Conservation (phyloP, 78 protist species). For the Capsaspora owczarzaki region DNA sequence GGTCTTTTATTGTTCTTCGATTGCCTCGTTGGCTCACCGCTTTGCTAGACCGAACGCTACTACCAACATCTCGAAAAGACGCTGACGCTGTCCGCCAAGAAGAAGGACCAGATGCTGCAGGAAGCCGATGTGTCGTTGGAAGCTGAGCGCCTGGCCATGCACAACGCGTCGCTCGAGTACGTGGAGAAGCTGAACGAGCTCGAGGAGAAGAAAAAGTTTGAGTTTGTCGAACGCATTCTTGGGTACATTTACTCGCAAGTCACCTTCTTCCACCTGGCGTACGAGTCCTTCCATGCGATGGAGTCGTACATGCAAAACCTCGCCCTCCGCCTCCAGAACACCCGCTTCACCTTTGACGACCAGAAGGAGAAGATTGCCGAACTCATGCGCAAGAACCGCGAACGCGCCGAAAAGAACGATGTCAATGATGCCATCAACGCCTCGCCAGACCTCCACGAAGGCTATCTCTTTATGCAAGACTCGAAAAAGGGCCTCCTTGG, state of each 20-base stretch:
- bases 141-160: not conserved
- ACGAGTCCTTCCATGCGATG: not conserved
- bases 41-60: too few species aligned
- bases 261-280: not conserved
- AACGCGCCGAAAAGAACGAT: too few species aligned
- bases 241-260: not conserved
- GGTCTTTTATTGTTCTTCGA: too few species aligned
- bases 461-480: not conserved
- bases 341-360: not conserved
- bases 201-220: not conserved
- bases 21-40: too few species aligned
- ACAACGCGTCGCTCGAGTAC: not conserved
- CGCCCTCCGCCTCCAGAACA: not conserved
- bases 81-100: not conserved
- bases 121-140: not conserved
- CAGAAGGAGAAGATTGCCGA: not conserved
- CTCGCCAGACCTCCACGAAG: not conserved
- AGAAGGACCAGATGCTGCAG: not conserved
- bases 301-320: not conserved
- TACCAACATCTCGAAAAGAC: not conserved
- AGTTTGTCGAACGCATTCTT: not conserved
- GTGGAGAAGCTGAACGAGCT: not conserved
- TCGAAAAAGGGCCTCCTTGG: not conserved
- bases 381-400: not conserved
- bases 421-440: not conserved